Base-by-base conservation (phyloP, 2,329 filamentous ascomycete species). In the Monosporascus ibericus region DNA sequence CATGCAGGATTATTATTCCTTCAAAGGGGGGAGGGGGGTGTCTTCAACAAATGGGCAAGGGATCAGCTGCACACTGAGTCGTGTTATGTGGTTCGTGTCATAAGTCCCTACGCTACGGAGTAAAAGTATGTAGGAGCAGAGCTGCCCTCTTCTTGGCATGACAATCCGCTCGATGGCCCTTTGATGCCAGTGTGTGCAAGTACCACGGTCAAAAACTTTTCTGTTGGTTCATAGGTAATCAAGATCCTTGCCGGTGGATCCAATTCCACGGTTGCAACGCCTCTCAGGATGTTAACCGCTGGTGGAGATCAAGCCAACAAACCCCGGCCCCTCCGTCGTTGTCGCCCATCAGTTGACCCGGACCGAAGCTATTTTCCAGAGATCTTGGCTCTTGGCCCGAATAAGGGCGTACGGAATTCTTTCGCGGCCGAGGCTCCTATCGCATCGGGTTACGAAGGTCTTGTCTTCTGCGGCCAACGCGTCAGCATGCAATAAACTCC, bases 301-400 rank as follows among this genome's bases (percentile, higher is more conserved):
- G 52, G 50, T 59, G 58, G 59, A 60, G 58, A 60, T 57, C 56
- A 57, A 62, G 56, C 60, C 61, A 63, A 59, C 61, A 58, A 56
- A 30, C 11, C 39, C 36, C 37, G 44, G 20, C 50, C 51, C 52
- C 58, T 58, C 62, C 51, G 52, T 57, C 57, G 56, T 60, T 57
- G 55, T 60, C 51, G 55, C 58, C 55, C 42, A 54, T 53, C 44
- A 51, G 52, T 58, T 51, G 57, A 56, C 53, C 53, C 59, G 59
- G 60, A 59, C 60, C 60, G 60, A 61, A 59, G 50, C 58, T 57
- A 60, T 58, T 60, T 52, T 42, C 59, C 53, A 47, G 54, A 53
- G 55, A 55, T 56, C 40, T 44, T 44, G 40, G 40, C 40, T 27
- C 42, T 46, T 46, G 24, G 24, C 42, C 42, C 42, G 42, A 25